Evolutionary conservation across 2,329 filamentous ascomycete genomes (phyloP).

Genomic region (Teratosphaeria pseudoeucalypti): DNA sequence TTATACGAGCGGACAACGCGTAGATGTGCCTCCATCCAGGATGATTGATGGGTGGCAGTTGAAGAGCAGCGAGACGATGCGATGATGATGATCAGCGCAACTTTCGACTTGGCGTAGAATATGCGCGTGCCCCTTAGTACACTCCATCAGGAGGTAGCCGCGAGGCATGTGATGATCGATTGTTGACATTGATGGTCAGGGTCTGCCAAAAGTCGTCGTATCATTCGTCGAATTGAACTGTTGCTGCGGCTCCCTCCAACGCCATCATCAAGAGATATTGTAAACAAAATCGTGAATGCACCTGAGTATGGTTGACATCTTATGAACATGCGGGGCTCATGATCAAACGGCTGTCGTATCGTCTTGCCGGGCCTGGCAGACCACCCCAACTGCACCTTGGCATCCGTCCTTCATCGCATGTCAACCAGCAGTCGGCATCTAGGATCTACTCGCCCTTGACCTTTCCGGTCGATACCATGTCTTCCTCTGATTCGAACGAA

Average conservation of each 20-base stretch:
- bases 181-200: not conserved
- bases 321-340: not conserved
- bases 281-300: not conserved
- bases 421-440: not conserved
- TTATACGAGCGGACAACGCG: not conserved
- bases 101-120: not conserved
- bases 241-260: not conserved
- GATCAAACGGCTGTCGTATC: not conserved
- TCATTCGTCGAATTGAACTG: not conserved
- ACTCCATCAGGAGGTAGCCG: not conserved
- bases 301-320: not conserved
- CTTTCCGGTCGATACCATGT: slow-evolving; percentile 1
- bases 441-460: not conserved
- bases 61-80: not conserved
- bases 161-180: not conserved
- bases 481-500: slow-evolving; percentile 38
- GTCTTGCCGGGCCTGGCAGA: not conserved
- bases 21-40: not conserved
- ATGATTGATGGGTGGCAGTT: not conserved
- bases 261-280: not conserved
- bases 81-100: not conserved
- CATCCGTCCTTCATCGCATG: not conserved
- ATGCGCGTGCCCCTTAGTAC: not conserved
- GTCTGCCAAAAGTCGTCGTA: not conserved
- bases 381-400: not conserved